phyloP scores from a whole-genome alignment of 495 filamentous ascomycete genomes.

The Trichocladium uniseriatum region DNA sequence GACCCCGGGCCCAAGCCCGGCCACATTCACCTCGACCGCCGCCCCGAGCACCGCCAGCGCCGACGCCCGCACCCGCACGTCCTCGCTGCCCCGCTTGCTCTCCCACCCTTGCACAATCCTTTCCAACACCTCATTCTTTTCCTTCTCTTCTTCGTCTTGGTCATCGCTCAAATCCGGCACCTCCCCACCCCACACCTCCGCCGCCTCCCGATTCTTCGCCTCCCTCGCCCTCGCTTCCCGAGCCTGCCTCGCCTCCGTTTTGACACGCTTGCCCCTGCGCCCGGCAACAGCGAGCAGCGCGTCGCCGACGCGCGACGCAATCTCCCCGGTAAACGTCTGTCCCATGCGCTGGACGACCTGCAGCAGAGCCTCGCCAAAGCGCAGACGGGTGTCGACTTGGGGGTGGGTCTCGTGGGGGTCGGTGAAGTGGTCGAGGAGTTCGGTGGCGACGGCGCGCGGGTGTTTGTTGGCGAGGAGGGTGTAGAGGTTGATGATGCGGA shows the following conservation, averaged over 20 bases:
- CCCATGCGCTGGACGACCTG: conserved; percentile 60
- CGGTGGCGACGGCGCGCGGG: conserved; percentile 53
- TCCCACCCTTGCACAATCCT: conserved; percentile 70
- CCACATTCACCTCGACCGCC: conserved; percentile 57
- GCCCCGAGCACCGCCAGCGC: conserved; percentile 63
- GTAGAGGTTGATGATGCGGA: conserved; percentile 60
- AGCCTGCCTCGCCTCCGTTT: conserved; percentile 41
- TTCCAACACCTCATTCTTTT: conserved; percentile 46
- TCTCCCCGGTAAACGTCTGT: conserved; percentile 50
- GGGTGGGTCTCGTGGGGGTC: conserved; percentile 49
- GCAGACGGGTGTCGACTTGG: conserved; percentile 56
- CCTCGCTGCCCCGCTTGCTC: conserved; percentile 57
- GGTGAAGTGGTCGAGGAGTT: conserved; percentile 60
- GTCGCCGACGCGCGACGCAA: conserved; percentile 47
- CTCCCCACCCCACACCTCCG: conserved; percentile 46
- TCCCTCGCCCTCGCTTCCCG: conserved; percentile 38
- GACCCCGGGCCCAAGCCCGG: conserved; percentile 46
- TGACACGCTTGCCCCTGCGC: conserved; percentile 49
- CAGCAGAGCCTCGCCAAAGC: conserved; percentile 63
- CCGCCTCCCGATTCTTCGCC: conserved; percentile 40
- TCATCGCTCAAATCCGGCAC: conserved; percentile 36
- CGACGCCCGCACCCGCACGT: conserved; percentile 67
- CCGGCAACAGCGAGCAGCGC: conserved; percentile 59
- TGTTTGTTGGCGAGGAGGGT: conserved; percentile 56
- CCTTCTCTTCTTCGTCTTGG: conserved; percentile 24